Conservation (phyloP, 176 grass and related monocot genomes). For the Triticum aestivum region DNA sequence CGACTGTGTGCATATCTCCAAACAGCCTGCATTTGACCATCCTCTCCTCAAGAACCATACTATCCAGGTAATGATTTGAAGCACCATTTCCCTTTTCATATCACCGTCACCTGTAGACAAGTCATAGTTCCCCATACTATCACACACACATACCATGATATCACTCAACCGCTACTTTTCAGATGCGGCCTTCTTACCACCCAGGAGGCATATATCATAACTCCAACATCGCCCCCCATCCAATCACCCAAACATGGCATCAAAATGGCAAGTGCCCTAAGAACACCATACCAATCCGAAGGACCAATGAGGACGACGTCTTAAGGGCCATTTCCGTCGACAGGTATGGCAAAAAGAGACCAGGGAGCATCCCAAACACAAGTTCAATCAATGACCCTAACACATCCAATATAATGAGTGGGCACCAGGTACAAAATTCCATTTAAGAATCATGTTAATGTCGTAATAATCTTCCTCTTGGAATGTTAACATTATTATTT, state of each 20-base stretch:
- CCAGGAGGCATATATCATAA: background rate
- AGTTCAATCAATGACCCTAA: background rate
- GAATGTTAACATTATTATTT: background rate
- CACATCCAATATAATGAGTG: background rate
- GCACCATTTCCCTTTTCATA: background rate
- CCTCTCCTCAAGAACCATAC: background rate
- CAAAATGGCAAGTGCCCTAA: background rate
- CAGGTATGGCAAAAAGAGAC: background rate
- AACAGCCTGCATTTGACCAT: background rate
- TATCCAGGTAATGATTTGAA: background rate
- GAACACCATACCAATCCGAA: background rate
- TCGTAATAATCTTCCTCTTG: background rate
- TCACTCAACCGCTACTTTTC: background rate
- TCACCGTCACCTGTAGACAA: background rate
- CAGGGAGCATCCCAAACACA: background rate
- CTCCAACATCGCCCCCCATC: background rate
- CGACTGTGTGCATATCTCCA: background rate
- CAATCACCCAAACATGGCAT: background rate
- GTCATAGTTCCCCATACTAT: background rate
- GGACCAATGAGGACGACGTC: background rate
- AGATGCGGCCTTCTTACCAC: background rate
- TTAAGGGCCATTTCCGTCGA: background rate
- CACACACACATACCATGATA: background rate
- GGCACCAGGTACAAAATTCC: background rate
- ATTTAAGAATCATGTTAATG: background rate